phyloP scores from a whole-genome alignment of 306 rosid species.

The Abrus pulchellus region DNA sequence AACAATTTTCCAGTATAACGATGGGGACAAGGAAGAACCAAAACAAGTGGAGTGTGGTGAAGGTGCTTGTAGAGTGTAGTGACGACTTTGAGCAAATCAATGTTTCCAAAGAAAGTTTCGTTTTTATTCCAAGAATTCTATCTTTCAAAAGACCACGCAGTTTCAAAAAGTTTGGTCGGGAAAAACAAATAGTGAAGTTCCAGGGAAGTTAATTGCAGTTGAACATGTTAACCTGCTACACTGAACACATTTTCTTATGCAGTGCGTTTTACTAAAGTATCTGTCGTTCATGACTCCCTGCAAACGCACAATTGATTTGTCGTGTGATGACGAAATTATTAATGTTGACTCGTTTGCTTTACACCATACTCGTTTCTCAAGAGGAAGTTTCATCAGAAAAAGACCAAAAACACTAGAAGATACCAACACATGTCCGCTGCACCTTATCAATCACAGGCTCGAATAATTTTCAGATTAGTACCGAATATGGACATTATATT shows the following conservation, averaged over 20 bases:
- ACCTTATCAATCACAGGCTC: not conserved
- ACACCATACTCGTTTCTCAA: not conserved
- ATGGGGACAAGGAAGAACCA: not conserved
- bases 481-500: not conserved
- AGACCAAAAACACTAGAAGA: not conserved
- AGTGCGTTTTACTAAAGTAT: not conserved
- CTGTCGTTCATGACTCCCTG: not conserved
- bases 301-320: not conserved
- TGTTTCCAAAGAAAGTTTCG: not conserved
- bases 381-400: conserved; percentile 2
- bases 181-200: not conserved
- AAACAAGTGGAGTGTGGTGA: not conserved
- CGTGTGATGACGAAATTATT: conserved; percentile 11
- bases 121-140: not conserved
- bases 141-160: not conserved
- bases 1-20: not conserved
- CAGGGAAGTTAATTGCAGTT: not conserved
- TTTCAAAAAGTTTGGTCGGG: not conserved
- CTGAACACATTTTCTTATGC: conserved; percentile 1
- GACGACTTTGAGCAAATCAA: not conserved
- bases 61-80: not conserved
- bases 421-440: not conserved
- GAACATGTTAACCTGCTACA: not conserved
- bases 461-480: not conserved
- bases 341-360: conserved; percentile 10